These are phyloP conservation scores for Talaromyces sp. DNA, from an alignment of 2,329 filamentous ascomycete species.

Conservation along the genomic window DNA sequence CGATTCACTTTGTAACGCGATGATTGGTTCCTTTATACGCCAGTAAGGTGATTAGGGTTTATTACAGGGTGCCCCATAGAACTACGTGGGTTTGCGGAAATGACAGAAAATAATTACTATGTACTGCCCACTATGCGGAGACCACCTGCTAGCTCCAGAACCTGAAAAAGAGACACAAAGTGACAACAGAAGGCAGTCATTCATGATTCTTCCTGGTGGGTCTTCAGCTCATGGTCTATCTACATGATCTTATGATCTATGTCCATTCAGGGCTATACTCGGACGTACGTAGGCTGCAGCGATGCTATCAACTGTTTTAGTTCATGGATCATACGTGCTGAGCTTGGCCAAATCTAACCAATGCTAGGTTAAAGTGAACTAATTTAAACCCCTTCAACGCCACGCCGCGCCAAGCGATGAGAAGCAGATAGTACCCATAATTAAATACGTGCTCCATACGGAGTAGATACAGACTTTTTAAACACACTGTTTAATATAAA, in stretches of 20 bases:
- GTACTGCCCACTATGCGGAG: neutral
- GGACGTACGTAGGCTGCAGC: neutral
- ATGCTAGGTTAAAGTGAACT: neutral
- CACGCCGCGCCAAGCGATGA: neutral
- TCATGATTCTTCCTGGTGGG: neutral
- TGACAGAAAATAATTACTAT: conserved; percentile 2
- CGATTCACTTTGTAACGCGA: neutral
- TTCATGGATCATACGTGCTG: neutral
- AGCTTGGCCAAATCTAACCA: neutral
- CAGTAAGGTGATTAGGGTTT: neutral
- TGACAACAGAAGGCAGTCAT: neutral
- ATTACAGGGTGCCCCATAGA: neutral
- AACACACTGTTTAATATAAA: neutral
- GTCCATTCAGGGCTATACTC: neutral
- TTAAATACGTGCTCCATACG: neutral
- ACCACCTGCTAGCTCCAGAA: neutral
- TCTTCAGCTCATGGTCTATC: neutral
- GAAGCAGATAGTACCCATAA: neutral
- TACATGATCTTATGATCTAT: neutral
- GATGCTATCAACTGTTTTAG: neutral
- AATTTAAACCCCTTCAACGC: conserved; percentile 6
- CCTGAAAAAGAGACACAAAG: neutral
- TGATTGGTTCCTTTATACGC: neutral
- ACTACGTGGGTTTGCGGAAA: neutral
- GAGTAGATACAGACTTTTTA: neutral